These are phyloP conservation scores for Paecilomyces niveus DNA, from an alignment of 2,329 filamentous ascomycete species.

Conservation along the genomic window DNA sequence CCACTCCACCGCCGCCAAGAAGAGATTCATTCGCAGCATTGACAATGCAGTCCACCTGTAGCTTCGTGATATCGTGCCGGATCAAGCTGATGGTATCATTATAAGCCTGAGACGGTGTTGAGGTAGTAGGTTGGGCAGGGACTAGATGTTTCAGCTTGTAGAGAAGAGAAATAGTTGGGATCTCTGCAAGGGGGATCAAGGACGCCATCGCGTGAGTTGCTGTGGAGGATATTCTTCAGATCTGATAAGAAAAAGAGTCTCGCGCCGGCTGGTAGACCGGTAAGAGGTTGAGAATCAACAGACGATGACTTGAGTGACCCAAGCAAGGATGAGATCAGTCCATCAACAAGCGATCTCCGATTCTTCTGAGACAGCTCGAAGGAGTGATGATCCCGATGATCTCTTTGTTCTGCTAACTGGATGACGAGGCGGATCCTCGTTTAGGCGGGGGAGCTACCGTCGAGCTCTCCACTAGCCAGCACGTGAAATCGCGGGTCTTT, in stretches of 20 bases:
- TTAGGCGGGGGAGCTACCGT: not conserved
- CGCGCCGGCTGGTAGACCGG: not conserved
- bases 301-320: not conserved
- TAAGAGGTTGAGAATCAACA: not conserved
- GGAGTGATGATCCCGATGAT: not conserved
- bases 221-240: not conserved
- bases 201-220: not conserved
- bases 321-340: not conserved
- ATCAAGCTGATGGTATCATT: conserved; percentile 56
- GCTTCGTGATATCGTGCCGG: conserved; percentile 71
- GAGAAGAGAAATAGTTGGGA: conserved; percentile 47
- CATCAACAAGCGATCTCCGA: not conserved
- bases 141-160: conserved; percentile 54
- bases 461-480: not conserved
- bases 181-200: conserved; percentile 23
- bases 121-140: conserved; percentile 18
- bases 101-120: conserved; percentile 44
- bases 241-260: not conserved
- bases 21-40: conserved; percentile 82
- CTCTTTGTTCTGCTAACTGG: not conserved
- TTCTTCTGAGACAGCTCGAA: not conserved
- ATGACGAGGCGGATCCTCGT: not conserved
- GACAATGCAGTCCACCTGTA: conserved; percentile 75
- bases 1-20: conserved; percentile 82
- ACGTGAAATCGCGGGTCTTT: not conserved